These are phyloP conservation scores for Xylaria sp. DNA, from an alignment of 2,329 filamentous ascomycete genomes.

Conservation along the genomic window DNA sequence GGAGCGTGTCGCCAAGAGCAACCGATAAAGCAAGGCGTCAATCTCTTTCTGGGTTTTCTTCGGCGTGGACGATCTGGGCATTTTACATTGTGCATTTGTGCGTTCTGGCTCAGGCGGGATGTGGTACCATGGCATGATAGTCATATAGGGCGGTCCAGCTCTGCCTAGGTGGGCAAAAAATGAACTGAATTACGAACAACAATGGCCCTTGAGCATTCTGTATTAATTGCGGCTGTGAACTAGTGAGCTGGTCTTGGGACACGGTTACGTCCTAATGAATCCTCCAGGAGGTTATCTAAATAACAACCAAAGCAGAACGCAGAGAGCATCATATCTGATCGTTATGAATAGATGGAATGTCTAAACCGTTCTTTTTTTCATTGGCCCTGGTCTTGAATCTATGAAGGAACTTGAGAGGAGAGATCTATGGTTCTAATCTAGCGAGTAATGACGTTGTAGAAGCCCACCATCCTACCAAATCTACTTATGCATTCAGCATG, in stretches of 20 bases:
- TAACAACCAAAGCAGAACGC: slow-evolving; percentile 12
- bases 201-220: slow-evolving; percentile 31
- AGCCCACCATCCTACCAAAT: neutral
- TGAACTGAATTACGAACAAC: slow-evolving; percentile 50
- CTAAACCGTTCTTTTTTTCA: slow-evolving; percentile 2
- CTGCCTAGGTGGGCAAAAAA: slow-evolving; percentile 51
- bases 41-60: slow-evolving; percentile 54
- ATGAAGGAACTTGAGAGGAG: neutral
- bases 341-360: slow-evolving; percentile 2
- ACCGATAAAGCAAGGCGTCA: slow-evolving; percentile 81
- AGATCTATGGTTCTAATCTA: slow-evolving; percentile 6
- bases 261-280: slow-evolving; percentile 15
- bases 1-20: slow-evolving; percentile 99
- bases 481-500: neutral
- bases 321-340: neutral
- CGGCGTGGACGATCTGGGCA: slow-evolving; percentile 56
- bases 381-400: neutral
- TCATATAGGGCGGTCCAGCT: slow-evolving; percentile 57
- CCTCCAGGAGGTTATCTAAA: slow-evolving; percentile 22
- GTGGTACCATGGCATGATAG: slow-evolving; percentile 58
- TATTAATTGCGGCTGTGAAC: slow-evolving; percentile 30
- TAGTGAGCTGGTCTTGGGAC: slow-evolving; percentile 7
- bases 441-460: neutral
- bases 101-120: slow-evolving; percentile 58
- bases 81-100: slow-evolving; percentile 57